Percentiles rank a stretch among this genome's conserved stretches.
phyloP scores from a whole-genome alignment of 352 stramenopile genomes.

The Blastocystis sp. region DNA sequence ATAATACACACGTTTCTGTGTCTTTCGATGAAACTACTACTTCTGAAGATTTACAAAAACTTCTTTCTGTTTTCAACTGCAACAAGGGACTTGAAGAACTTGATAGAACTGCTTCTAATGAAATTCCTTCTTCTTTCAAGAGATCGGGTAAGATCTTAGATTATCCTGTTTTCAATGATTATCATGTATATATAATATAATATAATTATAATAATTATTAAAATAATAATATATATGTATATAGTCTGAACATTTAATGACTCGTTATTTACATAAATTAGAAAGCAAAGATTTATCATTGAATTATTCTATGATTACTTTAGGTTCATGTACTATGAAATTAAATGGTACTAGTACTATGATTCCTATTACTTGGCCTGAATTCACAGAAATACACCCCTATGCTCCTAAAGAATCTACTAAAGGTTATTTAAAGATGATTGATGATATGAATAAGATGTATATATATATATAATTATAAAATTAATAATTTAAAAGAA shows the following conservation, averaged over 20 bases:
- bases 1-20: constrained; percentile 64
- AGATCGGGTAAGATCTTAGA: constrained; percentile 54
- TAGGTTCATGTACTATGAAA: constrained; percentile 99
- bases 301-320: constrained; percentile 97
- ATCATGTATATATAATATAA: constrained; percentile 93
- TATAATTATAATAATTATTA: constrained; percentile 57
- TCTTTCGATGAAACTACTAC: constrained; percentile 85
- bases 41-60: constrained; percentile 59
- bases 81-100: constrained; percentile 47
- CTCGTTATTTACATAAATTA: constrained; percentile 88
- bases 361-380: constrained; percentile 80
- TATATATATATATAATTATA: no score
- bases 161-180: constrained; percentile 83
- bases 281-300: constrained; percentile 92
- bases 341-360: constrained; percentile 89
- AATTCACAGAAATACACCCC: constrained; percentile 88
- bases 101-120: constrained; percentile 11
- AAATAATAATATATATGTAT: no score
- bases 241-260: constrained; percentile 60
- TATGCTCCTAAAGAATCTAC: constrained; percentile 81
- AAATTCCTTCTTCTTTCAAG: constrained; percentile 23
- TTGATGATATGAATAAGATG: constrained; percentile 50
- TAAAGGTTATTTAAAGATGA: constrained; percentile 82
- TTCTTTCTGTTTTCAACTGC: constrained; percentile 59
- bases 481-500: no score